Base-by-base conservation (phyloP, 257 asterid species). In the Gentiana macrophylla region DNA sequence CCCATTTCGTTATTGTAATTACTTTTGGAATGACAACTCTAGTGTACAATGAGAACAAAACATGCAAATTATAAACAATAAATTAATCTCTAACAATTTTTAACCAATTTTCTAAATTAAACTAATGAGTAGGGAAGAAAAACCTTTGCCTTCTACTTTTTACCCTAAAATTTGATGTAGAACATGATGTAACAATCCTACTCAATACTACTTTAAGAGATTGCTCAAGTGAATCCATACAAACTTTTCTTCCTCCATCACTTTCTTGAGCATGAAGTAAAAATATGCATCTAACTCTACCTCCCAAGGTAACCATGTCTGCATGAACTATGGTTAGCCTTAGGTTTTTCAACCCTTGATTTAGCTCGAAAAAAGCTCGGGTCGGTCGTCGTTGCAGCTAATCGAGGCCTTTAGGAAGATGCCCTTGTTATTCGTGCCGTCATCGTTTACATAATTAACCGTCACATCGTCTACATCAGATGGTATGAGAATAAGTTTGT, bases 101-200 rank as follows among this genome's bases (percentile, higher is more conserved):
- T 24, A 24, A 24, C 24, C 24, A 24, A 24, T 24, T 24, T 24
- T 24, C 24, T 24, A 0, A 24, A 24, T 24, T 0, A 46, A 56
- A 62, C 45, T 54, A 73, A 60, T 67, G 61, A 45, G 68, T 35
- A 24, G 88, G 83, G 67, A 73, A 68, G 73, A 89, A 86, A 67
- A 86, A 81, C 87, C 94, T 78, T 62, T 86, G 95, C 63, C 97
- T 76, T 76, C 81, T 86, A 77, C 95, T 89, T 75, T n/a, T 70
- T 0, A 76, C 70, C 7, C 80, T 72, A 60, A 67, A 78, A 49
- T 62, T 71, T 4, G 89, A 56, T 0, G 73, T 49, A 1, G 68
- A 63, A 3, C 81, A 72, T 15, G 92, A 69, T 32, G 69, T 37
- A 2, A 75, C 84, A 55, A 86, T 68, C 12, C 88, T 80, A 56